Evolutionary conservation across 495 filamentous ascomycete species (phyloP), one percentile per base, ranked within the genome.

Genomic region (Aspergillus haitiensis): DNA sequence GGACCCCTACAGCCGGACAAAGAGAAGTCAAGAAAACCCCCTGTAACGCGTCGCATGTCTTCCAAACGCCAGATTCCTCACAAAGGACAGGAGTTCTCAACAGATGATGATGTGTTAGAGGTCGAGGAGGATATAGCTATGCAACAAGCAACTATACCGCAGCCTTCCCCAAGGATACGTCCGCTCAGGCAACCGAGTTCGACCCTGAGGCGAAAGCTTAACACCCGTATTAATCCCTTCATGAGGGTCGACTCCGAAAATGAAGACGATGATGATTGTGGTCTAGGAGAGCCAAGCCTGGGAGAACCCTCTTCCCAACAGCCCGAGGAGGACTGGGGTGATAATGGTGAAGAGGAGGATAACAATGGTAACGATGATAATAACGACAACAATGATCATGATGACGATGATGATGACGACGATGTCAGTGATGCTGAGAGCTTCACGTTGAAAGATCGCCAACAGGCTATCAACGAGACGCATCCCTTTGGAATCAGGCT

Each of bases 401-500:
- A 65, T 7, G 78, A 76, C 6, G 82, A 86, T 16, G 79, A 82
- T 34, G 85, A 88, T 15, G 83, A 81, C 12, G 84, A 80, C 12
- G 81, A 82, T 46, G 60, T 85, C 32, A 92, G 89, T 67, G 90
- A 92, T 62, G 87, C 89, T 7, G 92, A 90, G 69, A 94, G 90
- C 72, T 86, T 86, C 64, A 86, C 83, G 3, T 71, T 86, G 44
- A 95, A 96, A 75, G 94, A 98, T 69, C 87, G 93, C 39, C 94
- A 99, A 74, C 88, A 96, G 72, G 94, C 94, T 52, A 99, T 99
- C 75, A 99, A 99, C 75, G 88, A 96, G 72, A 99, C 94, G 0
- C 94, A 99, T 78, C 94, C 94, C 0, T 99, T 99, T 64, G 94
- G 94, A 72, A 98, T 99, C 68, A 88, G 94, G 60, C 89, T 99